Percentiles rank a stretch among this genome's conserved stretches.
phyloP scores from a whole-genome alignment of 176 grass and related monocot species.

The Saccharum spontaneum region DNA sequence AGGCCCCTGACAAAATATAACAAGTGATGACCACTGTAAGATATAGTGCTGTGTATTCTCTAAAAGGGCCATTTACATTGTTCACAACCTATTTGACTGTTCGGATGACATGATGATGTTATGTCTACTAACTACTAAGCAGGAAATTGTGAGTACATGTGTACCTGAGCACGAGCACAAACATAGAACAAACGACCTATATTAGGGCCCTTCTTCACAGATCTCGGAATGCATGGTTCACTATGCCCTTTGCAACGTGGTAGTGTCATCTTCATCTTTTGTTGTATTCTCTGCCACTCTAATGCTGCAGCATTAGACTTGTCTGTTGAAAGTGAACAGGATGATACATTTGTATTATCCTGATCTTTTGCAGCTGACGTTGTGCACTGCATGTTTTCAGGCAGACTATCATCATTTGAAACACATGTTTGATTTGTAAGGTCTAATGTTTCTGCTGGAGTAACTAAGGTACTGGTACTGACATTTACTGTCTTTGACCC shows the following conservation, averaged over 20 bases:
- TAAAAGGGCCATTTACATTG: not conserved
- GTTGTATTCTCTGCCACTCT: slow-evolving; percentile 88
- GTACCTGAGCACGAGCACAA: slow-evolving; percentile 90
- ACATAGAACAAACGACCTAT: slow-evolving; percentile 91
- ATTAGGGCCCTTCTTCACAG: slow-evolving; percentile 92
- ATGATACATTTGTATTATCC: slow-evolving; percentile 19
- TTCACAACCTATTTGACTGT: slow-evolving; percentile 18
- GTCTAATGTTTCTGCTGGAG: slow-evolving; percentile 30
- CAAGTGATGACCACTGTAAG: not conserved
- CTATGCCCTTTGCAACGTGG: slow-evolving; percentile 90
- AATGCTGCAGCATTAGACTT: slow-evolving; percentile 50
- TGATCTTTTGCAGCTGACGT: slow-evolving; percentile 35
- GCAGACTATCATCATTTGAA: slow-evolving; percentile 16
- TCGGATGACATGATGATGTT: slow-evolving; percentile 1
- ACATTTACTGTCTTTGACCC: slow-evolving; percentile 30
- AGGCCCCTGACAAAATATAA: slow-evolving; percentile 65
- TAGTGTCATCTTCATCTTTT: slow-evolving; percentile 92
- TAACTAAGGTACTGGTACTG: slow-evolving; percentile 30
- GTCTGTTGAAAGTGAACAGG: slow-evolving; percentile 40
- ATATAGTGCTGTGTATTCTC: not conserved
- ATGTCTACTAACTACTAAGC: not conserved
- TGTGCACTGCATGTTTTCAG: slow-evolving; percentile 40
- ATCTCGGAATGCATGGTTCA: slow-evolving; percentile 96
- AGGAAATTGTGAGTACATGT: slow-evolving; percentile 19
- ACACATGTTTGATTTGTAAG: not conserved